phyloP scores from a whole-genome alignment of 2,329 filamentous ascomycete species.

The Cytospora piceicola region DNA sequence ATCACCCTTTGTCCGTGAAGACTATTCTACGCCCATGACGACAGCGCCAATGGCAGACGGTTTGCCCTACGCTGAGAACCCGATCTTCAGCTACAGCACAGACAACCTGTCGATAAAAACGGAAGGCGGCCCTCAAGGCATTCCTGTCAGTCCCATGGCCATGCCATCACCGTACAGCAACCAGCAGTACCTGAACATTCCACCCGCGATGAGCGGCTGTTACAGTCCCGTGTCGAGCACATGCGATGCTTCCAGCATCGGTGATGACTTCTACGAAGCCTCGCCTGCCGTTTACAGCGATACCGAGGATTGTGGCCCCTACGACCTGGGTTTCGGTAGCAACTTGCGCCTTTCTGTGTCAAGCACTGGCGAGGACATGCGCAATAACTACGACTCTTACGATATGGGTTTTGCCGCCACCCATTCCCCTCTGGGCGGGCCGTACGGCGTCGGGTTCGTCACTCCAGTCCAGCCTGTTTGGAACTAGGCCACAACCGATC shows the following conservation, averaged over 20 bases:
- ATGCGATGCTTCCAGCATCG: slow-evolving; percentile 42
- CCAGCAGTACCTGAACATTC: slow-evolving; percentile 64
- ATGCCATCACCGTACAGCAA: slow-evolving; percentile 59
- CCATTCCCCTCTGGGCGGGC: slow-evolving; percentile 51
- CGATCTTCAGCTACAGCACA: slow-evolving; percentile 66
- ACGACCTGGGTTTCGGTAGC: slow-evolving; percentile 52
- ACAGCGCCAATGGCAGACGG: slow-evolving; percentile 37
- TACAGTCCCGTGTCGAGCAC: slow-evolving; percentile 68
- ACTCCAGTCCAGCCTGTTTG: slow-evolving; percentile 65
- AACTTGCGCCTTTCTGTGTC: slow-evolving; percentile 51
- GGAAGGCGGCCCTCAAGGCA: slow-evolving; percentile 50
- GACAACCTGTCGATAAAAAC: slow-evolving; percentile 63
- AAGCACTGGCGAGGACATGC: slow-evolving; percentile 34
- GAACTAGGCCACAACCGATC: slow-evolving; percentile 53
- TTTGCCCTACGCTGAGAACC: slow-evolving; percentile 57
- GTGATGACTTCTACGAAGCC: slow-evolving; percentile 47
- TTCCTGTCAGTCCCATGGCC: slow-evolving; percentile 57
- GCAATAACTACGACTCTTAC: slow-evolving; percentile 17
- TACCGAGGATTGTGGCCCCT: slow-evolving; percentile 58
- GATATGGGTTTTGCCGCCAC: slow-evolving; percentile 46
- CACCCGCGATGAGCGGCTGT: slow-evolving; percentile 63
- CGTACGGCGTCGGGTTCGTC: slow-evolving; percentile 63
- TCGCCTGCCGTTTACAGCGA: slow-evolving; percentile 66
- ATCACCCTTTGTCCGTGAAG: slow-evolving; percentile 50
- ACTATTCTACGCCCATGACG: slow-evolving; percentile 45